Percentiles rank a stretch among this genome's conserved stretches.
phyloP scores from a whole-genome alignment of 2,329 filamentous ascomycete species.

The Graphiopsis chlorocephala region DNA sequence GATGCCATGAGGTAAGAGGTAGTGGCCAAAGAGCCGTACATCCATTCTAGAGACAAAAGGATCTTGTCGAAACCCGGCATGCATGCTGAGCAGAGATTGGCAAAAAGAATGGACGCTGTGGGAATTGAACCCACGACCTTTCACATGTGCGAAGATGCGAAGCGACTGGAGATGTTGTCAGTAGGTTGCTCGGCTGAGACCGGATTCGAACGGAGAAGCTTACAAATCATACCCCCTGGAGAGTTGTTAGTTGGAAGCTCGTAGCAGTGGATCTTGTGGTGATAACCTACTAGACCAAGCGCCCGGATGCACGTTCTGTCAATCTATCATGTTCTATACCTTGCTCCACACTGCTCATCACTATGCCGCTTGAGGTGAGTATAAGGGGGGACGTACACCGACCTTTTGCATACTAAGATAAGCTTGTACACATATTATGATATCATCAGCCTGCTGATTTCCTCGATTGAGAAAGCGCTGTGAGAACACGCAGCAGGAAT shows the following conservation, averaged over 20 bases:
- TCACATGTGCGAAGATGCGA: constrained; percentile 11
- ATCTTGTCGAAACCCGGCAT: too few relatives aligned
- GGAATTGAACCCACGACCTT: constrained; percentile 15
- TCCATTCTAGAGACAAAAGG: too few relatives aligned
- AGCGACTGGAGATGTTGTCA: constrained; percentile 1
- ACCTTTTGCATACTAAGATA: background rate
- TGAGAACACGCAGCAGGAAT: background rate
- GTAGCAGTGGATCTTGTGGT: background rate
- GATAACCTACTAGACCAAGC: background rate
- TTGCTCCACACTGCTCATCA: too few relatives aligned
- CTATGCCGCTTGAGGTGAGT: too few relatives aligned
- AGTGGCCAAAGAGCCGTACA: too few relatives aligned
- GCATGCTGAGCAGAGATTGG: background rate
- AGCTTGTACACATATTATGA: background rate
- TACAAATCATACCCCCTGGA: constrained; percentile 14
- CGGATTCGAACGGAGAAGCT: background rate
- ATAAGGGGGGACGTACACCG: too few relatives aligned
- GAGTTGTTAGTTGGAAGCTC: background rate
- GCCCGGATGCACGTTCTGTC: background rate
- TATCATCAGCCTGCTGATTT: too few relatives aligned
- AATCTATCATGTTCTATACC: background rate
- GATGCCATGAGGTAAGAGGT: too few relatives aligned
- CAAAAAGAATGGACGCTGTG: constrained; percentile 9
- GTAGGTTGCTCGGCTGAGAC: background rate
- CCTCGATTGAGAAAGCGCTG: background rate